A percentile compares a stretch with the other conserved stretches of the same genome.
Evolutionary conservation across 164 flowering plant genomes (phyloP).

Genomic region (Liriodendron chinense): DNA sequence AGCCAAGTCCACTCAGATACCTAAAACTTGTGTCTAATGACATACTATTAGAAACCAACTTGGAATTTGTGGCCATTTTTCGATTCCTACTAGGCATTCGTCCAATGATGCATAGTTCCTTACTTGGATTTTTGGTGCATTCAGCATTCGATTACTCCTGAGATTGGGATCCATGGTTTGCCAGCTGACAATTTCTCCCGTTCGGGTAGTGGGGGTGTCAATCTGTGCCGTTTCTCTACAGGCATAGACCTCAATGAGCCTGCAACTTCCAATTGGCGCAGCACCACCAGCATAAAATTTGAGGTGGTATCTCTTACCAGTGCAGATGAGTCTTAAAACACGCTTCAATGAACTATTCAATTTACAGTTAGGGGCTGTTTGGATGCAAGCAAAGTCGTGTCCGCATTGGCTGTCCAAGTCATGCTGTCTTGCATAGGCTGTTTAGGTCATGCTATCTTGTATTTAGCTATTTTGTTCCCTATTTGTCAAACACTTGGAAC

Average conservation of each 20-base stretch:
- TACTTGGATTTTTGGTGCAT: conserved; percentile 6
- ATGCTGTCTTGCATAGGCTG: background rate
- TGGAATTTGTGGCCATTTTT: background rate
- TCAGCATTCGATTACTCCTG: conserved; percentile 86
- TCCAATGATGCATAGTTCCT: background rate
- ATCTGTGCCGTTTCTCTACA: conserved; percentile 65
- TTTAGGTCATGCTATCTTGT: no score
- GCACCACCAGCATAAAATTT: conserved; percentile 76
- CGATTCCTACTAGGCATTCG: background rate
- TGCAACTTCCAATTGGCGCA: conserved; percentile 78
- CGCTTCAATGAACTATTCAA: background rate
- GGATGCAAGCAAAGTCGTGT: background rate
- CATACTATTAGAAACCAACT: background rate
- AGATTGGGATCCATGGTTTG: conserved; percentile 76
- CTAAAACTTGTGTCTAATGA: background rate
- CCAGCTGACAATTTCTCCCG: conserved; percentile 83
- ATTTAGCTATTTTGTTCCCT: no score
- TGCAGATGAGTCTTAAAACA: background rate
- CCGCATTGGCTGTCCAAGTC: background rate
- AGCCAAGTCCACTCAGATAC: background rate
- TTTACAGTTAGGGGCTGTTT: background rate
- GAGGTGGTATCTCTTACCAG: conserved; percentile 47
- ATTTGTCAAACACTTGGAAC: no score
- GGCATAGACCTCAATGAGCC: conserved; percentile 85
- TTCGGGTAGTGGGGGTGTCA: conserved; percentile 81